Base-by-base conservation (phyloP, 495 filamentous ascomycete species). In the Rhypophila decipiens region DNA sequence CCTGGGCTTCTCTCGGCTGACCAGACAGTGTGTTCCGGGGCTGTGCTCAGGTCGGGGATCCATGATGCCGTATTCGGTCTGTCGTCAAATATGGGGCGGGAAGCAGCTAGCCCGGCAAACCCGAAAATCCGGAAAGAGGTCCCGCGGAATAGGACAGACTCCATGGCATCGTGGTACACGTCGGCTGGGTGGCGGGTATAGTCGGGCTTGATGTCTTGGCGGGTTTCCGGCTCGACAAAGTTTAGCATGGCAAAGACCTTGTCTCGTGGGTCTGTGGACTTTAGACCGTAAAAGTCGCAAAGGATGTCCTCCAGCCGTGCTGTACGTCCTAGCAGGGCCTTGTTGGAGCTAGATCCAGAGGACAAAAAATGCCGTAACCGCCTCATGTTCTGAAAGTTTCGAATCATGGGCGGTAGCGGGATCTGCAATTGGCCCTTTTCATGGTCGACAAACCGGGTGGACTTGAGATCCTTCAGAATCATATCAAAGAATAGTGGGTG, bases 241-340 rank as follows among this genome's bases (percentile, higher is more conserved):
- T 41, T 41, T 9, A 41, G 38, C 38, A 41, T 41, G 12, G 38
- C 38, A n/a, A 41, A 41, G 38, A 41, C 19, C 19, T 41, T 41
- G 38, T 41, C 38, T 13, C 38, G 38, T 7, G 38, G 38, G 19
- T 41, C 38, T 3, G 38, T 41, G 12, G 38, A 17, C 7, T 22
- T 18, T 7, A 41, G 38, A 5, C 38, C 38, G 38, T 41, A 41
- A 19, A 22, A 41, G 38, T 20, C 38, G 38, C 38, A 41, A 8
- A 41, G 38, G 38, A 41, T 41, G 38, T 41, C 38, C 19, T 41
- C 38, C 11, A 41, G 35, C 10, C 35, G 10, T 8, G 35, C 35
- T 5, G 9, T 38, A n/a, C n/a, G n/a, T 7, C 17, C 15, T 22
- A 4, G 12, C 4, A 7, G 15, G n/a, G 10, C 8, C 38, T 19